These are phyloP conservation scores for Aphanomyces astaci DNA, from an alignment of 352 stramenopile genomes.

Conservation along the genomic window DNA sequence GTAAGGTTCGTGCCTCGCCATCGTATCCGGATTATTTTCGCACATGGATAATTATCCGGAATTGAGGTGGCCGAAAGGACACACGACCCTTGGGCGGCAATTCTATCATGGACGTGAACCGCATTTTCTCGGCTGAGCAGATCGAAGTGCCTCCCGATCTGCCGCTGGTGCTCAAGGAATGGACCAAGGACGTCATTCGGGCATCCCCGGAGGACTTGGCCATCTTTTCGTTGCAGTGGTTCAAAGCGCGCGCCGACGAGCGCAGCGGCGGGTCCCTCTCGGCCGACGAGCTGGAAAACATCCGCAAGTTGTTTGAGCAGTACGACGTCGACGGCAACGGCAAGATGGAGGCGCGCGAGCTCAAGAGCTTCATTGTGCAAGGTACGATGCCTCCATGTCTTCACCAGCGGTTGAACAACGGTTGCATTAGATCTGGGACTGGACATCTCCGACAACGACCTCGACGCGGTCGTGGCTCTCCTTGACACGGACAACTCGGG, in stretches of 20 bases:
- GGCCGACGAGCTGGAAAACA: constrained; percentile 20
- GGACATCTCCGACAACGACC: constrained; percentile 42
- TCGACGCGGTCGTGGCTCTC: constrained; percentile 61
- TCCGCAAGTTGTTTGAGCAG: constrained; percentile 59
- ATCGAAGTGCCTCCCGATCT: constrained; percentile 84
- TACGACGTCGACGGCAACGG: constrained; percentile 77
- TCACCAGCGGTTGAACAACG: too few relatives aligned
- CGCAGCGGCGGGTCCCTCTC: not conserved
- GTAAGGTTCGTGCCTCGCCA: too few relatives aligned
- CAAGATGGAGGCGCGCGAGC: constrained; percentile 68
- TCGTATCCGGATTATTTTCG: not conserved
- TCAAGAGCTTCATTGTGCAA: constrained; percentile 53
- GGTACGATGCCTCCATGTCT: too few relatives aligned
- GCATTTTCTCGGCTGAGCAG: constrained; percentile 89
- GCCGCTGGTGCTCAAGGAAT: constrained; percentile 82
- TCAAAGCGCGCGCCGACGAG: constrained; percentile 52
- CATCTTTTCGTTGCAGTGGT: constrained; percentile 79
- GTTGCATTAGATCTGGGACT: constrained; percentile 42
- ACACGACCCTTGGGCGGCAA: too few relatives aligned
- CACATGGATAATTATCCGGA: not conserved
- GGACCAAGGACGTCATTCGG: constrained; percentile 85
- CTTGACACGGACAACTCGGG: constrained; percentile 64
- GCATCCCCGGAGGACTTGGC: constrained; percentile 67
- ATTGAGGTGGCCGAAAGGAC: not conserved
- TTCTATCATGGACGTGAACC: constrained; percentile 87